Conservation (phyloP, 2,329 filamentous ascomycete genomes). For the Didymosphaeria variabile region DNA sequence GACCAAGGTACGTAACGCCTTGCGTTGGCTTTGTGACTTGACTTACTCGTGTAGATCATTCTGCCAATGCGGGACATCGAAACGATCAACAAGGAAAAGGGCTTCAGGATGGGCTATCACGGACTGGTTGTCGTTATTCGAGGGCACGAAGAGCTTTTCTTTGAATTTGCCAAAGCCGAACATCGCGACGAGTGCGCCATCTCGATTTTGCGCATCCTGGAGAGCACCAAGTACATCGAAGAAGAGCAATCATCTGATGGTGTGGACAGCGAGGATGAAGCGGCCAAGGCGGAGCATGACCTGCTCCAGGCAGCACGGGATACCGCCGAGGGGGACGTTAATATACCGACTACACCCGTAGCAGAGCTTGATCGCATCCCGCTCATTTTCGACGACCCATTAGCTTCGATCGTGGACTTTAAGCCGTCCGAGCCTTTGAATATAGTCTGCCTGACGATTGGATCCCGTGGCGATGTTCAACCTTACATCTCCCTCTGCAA, state of each 20-base stretch:
- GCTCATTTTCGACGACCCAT: constrained; percentile 88
- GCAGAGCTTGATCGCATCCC: constrained; percentile 68
- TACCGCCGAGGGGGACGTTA: constrained; percentile 33
- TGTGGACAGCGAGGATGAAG: constrained; percentile 74
- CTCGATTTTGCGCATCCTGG: constrained; percentile 79
- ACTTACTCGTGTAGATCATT: constrained; percentile 64
- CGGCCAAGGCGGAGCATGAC: constrained; percentile 81
- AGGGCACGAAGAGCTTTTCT: constrained; percentile 95
- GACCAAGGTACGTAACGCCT: constrained; percentile 67
- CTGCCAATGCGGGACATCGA: constrained; percentile 90
- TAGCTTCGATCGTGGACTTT: constrained; percentile 88
- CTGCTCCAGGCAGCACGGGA: constrained; percentile 78
- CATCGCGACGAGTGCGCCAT: constrained; percentile 88
- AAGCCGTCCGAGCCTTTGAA: constrained; percentile 81
- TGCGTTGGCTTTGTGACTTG: constrained; percentile 15
- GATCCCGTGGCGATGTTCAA: constrained; percentile 94
- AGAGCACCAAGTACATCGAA: constrained; percentile 73
- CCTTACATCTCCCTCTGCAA: constrained; percentile 98
- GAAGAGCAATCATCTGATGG: constrained; percentile 75
- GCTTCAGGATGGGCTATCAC: constrained; percentile 89
- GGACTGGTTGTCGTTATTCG: constrained; percentile 92
- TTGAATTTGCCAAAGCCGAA: constrained; percentile 83
- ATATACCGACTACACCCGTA: constrained; percentile 37
- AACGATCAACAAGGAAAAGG: constrained; percentile 93
- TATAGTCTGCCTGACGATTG: constrained; percentile 94